Conservation (phyloP, 2,329 filamentous ascomycete species). For the Monosporascus sp. region DNA sequence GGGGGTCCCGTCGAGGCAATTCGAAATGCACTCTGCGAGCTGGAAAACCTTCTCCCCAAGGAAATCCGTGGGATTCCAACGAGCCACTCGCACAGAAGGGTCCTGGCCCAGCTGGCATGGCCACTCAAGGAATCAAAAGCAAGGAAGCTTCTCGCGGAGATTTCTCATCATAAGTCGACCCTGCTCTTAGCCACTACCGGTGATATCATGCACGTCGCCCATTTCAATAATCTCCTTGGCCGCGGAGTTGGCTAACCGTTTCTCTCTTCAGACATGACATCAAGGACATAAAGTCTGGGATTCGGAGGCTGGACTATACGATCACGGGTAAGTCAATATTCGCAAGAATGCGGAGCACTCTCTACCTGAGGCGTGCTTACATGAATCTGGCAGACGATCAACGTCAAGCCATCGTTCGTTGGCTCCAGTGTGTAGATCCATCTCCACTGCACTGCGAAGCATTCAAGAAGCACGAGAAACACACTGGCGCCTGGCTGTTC, state of each 20-base stretch:
- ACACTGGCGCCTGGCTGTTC: not conserved
- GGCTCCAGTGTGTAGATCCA: conserved; percentile 1
- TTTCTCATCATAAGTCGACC: conserved; percentile 9
- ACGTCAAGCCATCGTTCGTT: not conserved
- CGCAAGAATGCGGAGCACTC: not conserved
- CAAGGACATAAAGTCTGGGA: not conserved
- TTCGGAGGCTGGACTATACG: not conserved
- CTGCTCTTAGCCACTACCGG: conserved; percentile 6
- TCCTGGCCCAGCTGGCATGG: conserved; percentile 4
- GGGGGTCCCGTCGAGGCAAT: not conserved
- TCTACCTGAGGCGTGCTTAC: not conserved
- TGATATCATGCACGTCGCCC: conserved; percentile 2
- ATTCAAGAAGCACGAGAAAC: conserved; percentile 1
- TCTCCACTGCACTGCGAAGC: not conserved
- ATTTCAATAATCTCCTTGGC: no score
- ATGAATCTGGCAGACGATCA: not conserved
- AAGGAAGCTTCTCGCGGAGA: conserved; percentile 5
- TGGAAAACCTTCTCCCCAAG: not conserved
- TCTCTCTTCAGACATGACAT: not conserved
- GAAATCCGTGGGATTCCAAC: not conserved
- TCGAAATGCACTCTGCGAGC: not conserved
- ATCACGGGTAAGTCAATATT: not conserved
- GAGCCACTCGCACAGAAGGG: not conserved
- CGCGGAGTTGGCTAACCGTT: no score
- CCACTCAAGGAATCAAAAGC: conserved; percentile 8